phyloP scores from a whole-genome alignment of 1,284 basidiomycete species.

The Fomes fomentarius region DNA sequence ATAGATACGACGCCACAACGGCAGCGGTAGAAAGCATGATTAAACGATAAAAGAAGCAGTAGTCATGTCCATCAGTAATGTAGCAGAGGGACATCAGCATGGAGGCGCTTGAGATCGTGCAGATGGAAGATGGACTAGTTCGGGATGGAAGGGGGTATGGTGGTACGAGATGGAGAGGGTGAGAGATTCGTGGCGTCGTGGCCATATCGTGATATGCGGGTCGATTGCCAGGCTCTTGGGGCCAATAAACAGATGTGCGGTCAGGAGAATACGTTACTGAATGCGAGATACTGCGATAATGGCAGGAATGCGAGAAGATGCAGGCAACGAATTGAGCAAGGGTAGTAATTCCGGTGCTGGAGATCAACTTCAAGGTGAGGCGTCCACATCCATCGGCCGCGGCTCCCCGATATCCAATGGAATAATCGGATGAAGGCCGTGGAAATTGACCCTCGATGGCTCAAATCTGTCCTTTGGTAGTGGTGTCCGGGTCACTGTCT shows the following conservation, averaged over 20 bases:
- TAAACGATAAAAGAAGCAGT: constrained; percentile 12
- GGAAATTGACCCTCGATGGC: constrained; percentile 29
- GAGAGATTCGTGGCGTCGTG: constrained; percentile 13
- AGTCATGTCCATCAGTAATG: constrained; percentile 20
- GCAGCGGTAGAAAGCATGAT: constrained; percentile 11
- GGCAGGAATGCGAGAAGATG: neutral
- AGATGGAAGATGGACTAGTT: constrained; percentile 17
- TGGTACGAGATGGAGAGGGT: neutral
- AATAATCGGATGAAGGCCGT: constrained; percentile 29
- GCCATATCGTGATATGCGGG: constrained; percentile 15
- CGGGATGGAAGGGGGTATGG: constrained; percentile 11
- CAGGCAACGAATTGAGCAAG: neutral
- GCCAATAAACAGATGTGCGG: constrained; percentile 23
- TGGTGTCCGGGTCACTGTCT: constrained; percentile 31
- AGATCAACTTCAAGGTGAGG: constrained; percentile 6
- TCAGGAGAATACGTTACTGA: constrained; percentile 8
- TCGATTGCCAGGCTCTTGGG: constrained; percentile 16
- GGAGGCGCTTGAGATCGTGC: constrained; percentile 14
- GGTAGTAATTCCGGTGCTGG: neutral
- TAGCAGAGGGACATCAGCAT: constrained; percentile 16
- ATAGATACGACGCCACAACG: constrained; percentile 21
- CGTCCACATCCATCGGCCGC: constrained; percentile 6
- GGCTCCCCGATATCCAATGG: constrained; percentile 20
- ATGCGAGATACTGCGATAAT: constrained; percentile 11
- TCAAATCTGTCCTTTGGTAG: constrained; percentile 26